These are phyloP conservation scores for Pisolithus orientalis DNA, from an alignment of 768 basidiomycete genomes.

Conservation along the genomic window DNA sequence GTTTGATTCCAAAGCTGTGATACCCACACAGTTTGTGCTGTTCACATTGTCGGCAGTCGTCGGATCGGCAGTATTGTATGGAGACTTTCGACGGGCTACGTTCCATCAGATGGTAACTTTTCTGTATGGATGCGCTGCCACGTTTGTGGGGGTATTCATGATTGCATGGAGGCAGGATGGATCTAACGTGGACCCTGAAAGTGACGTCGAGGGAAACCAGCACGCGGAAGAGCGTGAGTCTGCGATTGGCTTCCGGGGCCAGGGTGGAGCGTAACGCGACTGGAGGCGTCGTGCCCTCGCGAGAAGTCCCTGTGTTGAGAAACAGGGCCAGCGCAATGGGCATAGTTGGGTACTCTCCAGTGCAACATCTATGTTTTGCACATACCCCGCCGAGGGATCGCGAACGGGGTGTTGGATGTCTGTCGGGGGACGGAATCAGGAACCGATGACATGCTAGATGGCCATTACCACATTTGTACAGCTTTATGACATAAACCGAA, in stretches of 20 bases:
- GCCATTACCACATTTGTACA: neutral
- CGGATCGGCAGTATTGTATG: conserved; percentile 90
- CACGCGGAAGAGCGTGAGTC: conserved; percentile 18
- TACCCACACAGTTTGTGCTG: conserved; percentile 91
- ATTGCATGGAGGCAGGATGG: conserved; percentile 60
- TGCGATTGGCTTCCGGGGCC: conserved; percentile 1
- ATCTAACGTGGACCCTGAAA: conserved; percentile 21
- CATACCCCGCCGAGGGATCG: conserved; percentile 58
- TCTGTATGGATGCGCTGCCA: conserved; percentile 82
- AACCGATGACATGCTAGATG: conserved; percentile 5
- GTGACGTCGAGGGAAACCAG: conserved; percentile 23
- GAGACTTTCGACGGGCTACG: conserved; percentile 80
- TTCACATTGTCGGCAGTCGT: conserved; percentile 92
- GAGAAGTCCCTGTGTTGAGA: conserved; percentile 41
- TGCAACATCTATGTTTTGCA: conserved; percentile 65
- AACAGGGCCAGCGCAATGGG: conserved; percentile 51
- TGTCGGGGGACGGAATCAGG: conserved; percentile 1
- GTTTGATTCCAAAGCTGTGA: conserved; percentile 92
- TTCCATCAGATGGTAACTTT: conserved; percentile 83
- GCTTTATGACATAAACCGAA: conserved; percentile 2
- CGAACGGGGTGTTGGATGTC: conserved; percentile 22
- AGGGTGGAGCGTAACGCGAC: conserved; percentile 17
- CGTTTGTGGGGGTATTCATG: conserved; percentile 84
- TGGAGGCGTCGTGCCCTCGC: conserved; percentile 23
- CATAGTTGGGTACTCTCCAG: conserved; percentile 67